Base-by-base conservation (phyloP, 257 asterid genomes). In the Vinca minor region DNA sequence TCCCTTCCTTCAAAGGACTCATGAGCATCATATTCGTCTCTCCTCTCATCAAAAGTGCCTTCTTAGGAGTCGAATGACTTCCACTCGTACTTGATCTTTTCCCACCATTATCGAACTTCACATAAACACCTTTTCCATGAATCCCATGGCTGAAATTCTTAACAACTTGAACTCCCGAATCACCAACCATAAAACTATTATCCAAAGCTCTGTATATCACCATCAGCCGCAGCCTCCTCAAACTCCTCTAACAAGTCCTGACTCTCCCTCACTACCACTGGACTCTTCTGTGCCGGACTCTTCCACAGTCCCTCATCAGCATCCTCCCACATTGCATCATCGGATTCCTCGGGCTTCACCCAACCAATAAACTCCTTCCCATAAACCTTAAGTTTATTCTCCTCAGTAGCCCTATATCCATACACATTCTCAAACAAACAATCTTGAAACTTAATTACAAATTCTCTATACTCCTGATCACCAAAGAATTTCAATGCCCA, bases 131-230 rank as follows among this genome's bases (percentile, higher is more conserved):
- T 80, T 93, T 93, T 34, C 99, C 99, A 69, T 87, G 97, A 67
- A 93, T 89, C 53, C 99, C 97, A 75, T 93, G 97, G 72, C 94
- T 89, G 62, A 89, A 89, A 70, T 93, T 93, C 85, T 89, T 93
- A 70, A 93, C 99, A 62, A 93, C 97, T 73, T 93, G 97, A 62
- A 93, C 97, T 6, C 98, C 98, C 0, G 95, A 81, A 74, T 84
- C 81, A 78, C 90, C 80, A 59, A 93, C 98, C 68, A 93, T 69
- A 55, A 93, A 93, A 74, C 97, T 93, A 59, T 93, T 93, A 77
- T 93, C 97, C 78, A 93, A 77, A 46, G 98, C 96, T 93, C 79
- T 93, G 98, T 53, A 93, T 93, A 25, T 96, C 96, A 4, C 94
- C 98, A 60, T 80, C 95, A 0, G 85, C 68, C 4, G 91, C 87